Base-by-base conservation (phyloP, 805 yeast species). In the Grigorovia jiainica region DNA sequence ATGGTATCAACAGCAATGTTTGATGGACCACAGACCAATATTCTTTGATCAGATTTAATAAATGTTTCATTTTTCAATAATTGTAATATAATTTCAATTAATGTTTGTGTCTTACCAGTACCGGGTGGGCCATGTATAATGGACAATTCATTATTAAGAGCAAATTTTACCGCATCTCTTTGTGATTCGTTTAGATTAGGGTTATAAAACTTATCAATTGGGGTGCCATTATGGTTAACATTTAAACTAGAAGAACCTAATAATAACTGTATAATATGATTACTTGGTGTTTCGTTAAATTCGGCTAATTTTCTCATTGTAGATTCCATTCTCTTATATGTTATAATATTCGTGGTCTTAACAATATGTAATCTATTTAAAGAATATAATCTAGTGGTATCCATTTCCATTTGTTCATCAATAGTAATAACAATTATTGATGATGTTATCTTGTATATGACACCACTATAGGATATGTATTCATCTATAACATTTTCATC, bases 1-100 rank as follows among this genome's bases (percentile, higher is more conserved):
- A 90, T 82, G 0, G 95, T 90, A 58, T 90, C 97, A 1, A 89
- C 95, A 1, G 96, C 78, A 13, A 87, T 79, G 57, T 90, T 90
- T 0, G 97, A 87, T 0, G 97, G 95, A 0, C 96, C 97, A 64
- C 97, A 89, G 0, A 90, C 89, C 23, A 90, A 65, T 0, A 90
- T 79, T 36, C 87, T 60, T 46, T 74, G 68, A 24, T 39, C 23
- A 7, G 31, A 11, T 13, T 13, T 27, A 27, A 13, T 27, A 10
- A 27, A 11, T 5, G 39, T 43, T 7, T 75, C 74, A 24, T 61
- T 63, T 7, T 65, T 66, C 1, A 77, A 69, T 39, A 87, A 65
- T 55, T 89, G 96, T 40, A 82, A 74, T 30, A 87, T 79, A 7
- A 85, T 64, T 53, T 90, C 97, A 8, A 89, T 78, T 5, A 90